Percentiles rank a stretch among this genome's conserved stretches.
These are phyloP conservation scores for Ceratobasidium sp. DNA, from an alignment of 1,284 basidiomycete species.

Conservation along the genomic window DNA sequence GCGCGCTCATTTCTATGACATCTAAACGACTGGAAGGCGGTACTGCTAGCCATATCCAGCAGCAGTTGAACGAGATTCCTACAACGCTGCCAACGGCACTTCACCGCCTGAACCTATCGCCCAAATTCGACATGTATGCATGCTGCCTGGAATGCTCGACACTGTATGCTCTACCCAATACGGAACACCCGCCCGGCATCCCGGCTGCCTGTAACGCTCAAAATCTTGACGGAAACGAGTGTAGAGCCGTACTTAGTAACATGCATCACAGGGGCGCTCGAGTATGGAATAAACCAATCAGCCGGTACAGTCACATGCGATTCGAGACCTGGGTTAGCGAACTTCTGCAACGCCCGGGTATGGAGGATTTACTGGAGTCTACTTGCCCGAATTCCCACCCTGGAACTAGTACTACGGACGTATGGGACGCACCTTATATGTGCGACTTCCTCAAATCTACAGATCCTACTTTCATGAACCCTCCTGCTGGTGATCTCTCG, in stretches of 20 bases:
- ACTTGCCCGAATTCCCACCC: background rate
- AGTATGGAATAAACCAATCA: background rate
- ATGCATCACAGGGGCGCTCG: background rate
- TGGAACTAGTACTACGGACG: background rate
- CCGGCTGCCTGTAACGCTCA: no score
- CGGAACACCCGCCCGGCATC: no score
- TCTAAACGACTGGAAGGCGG: background rate
- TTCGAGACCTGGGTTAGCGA: background rate
- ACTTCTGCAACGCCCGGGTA: background rate
- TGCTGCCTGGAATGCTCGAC: no score
- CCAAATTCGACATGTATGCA: no score
- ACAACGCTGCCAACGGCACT: constrained; percentile 4
- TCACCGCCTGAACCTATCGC: background rate
- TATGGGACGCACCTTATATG: background rate
- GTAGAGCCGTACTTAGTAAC: background rate
- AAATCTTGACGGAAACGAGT: no score
- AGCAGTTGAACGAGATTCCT: constrained; percentile 2
- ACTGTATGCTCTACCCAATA: no score
- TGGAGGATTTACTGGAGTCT: constrained; percentile 2
- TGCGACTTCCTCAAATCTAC: background rate
- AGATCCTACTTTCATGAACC: background rate
- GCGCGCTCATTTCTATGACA: background rate
- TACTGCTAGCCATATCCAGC: background rate
- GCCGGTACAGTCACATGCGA: background rate
- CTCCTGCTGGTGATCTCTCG: background rate